Percentiles rank a stretch among this genome's conserved stretches.
phyloP scores from a whole-genome alignment of 768 basidiomycete genomes.

The Panus rudis region DNA sequence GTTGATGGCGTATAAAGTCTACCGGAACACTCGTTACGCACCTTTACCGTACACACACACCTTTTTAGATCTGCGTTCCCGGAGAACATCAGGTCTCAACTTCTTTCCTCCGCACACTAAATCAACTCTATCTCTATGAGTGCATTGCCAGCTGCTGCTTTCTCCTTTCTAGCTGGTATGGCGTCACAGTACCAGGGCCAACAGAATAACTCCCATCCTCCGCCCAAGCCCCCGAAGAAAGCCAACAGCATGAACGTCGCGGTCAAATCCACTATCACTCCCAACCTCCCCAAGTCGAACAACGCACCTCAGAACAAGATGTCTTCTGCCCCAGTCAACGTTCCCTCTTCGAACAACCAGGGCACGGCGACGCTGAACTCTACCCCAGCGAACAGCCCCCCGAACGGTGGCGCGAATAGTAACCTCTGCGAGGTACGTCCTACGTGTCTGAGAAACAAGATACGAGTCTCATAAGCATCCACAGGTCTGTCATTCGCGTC shows the following conservation, averaged over 20 bases:
- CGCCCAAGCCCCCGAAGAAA: neutral
- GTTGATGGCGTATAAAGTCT: too few relatives aligned
- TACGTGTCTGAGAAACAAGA: too few relatives aligned
- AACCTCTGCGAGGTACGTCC: too few relatives aligned
- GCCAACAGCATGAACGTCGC: neutral
- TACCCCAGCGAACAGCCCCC: neutral
- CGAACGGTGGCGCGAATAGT: too few relatives aligned
- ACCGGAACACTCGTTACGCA: neutral
- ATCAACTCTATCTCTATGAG: neutral
- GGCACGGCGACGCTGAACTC: neutral
- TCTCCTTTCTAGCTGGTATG: conserved; percentile 1
- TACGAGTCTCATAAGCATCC: too few relatives aligned
- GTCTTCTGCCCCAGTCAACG: neutral
- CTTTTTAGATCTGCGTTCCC: neutral
- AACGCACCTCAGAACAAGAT: neutral
- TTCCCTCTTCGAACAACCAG: neutral
- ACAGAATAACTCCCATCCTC: neutral
- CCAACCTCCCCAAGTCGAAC: neutral
- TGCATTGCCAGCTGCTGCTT: neutral
- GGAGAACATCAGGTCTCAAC: neutral
- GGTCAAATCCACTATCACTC: neutral
- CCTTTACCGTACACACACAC: neutral
- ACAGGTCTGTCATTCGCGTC: conserved; percentile 48
- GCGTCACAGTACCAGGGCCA: neutral
- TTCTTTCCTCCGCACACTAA: neutral